Percentiles rank a stretch among this genome's conserved stretches.
These are phyloP conservation scores for Colletotrichum phormii DNA, from an alignment of 2,329 filamentous ascomycete genomes.

Conservation along the genomic window DNA sequence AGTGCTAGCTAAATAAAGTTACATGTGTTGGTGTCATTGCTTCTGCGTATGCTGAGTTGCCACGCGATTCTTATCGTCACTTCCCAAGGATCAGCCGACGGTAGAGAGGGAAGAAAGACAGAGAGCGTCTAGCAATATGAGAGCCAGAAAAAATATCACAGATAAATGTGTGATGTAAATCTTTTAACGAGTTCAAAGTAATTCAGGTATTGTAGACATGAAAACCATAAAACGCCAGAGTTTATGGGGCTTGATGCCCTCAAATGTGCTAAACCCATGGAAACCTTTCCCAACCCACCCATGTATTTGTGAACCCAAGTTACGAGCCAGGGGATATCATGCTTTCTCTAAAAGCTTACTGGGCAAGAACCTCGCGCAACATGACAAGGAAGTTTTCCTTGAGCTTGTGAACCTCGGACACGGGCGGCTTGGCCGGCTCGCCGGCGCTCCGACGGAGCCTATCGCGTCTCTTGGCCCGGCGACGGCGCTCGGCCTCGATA, in stretches of 20 bases:
- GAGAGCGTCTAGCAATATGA: too few relatives aligned
- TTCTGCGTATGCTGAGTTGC: too few relatives aligned
- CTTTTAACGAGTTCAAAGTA: not conserved
- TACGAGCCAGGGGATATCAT: slow-evolving; percentile 19
- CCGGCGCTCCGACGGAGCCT: slow-evolving; percentile 83
- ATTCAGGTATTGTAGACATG: slow-evolving; percentile 21
- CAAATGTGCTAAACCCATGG: slow-evolving; percentile 16
- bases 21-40: too few relatives aligned
- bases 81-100: too few relatives aligned
- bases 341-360: slow-evolving; percentile 56
- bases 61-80: too few relatives aligned
- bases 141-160: too few relatives aligned
- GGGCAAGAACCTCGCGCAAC: slow-evolving; percentile 83
- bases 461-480: slow-evolving; percentile 82
- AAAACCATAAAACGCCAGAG: slow-evolving; percentile 23
- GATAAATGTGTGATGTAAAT: too few relatives aligned
- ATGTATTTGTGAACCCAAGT: slow-evolving; percentile 18
- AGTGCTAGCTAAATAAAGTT: too few relatives aligned
- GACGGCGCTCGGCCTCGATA: slow-evolving; percentile 85
- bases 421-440: slow-evolving; percentile 83
- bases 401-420: slow-evolving; percentile 84
- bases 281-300: slow-evolving; percentile 15
- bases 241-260: slow-evolving; percentile 23
- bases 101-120: too few relatives aligned
- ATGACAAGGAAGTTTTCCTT: slow-evolving; percentile 84